phyloP scores from a whole-genome alignment of 257 asterid species.

The Fraxinus cuspidata region DNA sequence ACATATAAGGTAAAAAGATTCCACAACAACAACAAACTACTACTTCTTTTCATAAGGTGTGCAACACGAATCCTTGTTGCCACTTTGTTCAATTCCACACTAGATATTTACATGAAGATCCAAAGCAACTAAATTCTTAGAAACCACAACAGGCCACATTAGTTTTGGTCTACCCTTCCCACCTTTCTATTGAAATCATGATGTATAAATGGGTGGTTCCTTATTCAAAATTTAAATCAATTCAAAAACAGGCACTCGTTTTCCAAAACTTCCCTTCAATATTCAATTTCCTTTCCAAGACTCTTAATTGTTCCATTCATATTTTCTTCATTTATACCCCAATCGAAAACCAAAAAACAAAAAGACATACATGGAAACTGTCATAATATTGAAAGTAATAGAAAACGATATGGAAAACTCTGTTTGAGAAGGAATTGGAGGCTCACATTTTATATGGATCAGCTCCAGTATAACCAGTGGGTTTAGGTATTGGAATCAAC shows the following conservation, averaged over 20 bases:
- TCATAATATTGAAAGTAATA: neutral
- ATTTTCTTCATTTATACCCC: slow-evolving; percentile 14
- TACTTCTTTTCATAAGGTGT: neutral
- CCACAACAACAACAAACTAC: neutral
- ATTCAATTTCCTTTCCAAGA: neutral
- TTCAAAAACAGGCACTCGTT: neutral
- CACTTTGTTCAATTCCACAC: neutral
- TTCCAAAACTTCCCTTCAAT: slow-evolving; percentile 6
- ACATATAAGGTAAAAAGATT: neutral
- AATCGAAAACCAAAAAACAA: neutral
- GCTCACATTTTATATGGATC: slow-evolving; percentile 91
- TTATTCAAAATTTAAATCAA: neutral
- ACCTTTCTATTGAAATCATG: neutral
- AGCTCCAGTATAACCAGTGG: slow-evolving; percentile 92
- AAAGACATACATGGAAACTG: neutral
- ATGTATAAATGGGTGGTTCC: neutral
- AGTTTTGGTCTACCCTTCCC: neutral
- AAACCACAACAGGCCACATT: neutral
- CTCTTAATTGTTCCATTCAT: neutral
- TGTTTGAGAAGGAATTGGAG: slow-evolving; percentile 17
- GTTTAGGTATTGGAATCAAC: slow-evolving; percentile 86
- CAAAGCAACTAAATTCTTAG: neutral
- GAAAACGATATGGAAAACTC: neutral
- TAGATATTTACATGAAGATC: neutral
- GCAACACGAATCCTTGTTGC: neutral